Conservation (phyloP, 108 stramenopile genomes). For the Phaeodactylum tricornutum region DNA sequence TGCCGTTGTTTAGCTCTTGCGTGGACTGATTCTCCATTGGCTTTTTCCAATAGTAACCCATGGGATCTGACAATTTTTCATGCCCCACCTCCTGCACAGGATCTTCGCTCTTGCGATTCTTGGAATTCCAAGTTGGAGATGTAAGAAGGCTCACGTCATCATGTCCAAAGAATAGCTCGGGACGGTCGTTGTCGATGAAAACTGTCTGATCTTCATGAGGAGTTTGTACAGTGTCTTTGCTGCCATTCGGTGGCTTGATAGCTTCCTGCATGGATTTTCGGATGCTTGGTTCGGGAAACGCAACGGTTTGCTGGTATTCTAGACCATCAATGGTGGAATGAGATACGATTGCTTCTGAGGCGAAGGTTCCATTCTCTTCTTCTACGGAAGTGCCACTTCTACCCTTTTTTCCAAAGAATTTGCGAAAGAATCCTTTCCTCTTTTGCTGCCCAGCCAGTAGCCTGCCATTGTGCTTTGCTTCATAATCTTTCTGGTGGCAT, state of each 20-base stretch:
- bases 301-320: too few species aligned
- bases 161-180: not conserved
- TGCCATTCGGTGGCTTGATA: not conserved
- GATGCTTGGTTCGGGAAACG: not conserved
- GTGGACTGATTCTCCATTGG: not conserved
- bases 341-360: not conserved
- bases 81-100: not conserved
- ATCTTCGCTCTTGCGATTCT: not conserved
- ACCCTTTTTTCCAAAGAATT: not conserved
- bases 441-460: too few species aligned
- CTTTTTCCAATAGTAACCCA: not conserved
- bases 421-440: constrained; percentile 1
- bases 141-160: constrained; percentile 11
- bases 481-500: too few species aligned
- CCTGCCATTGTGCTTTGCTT: too few species aligned
- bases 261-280: not conserved
- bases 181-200: not conserved
- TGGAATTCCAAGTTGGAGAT: constrained; percentile 2
- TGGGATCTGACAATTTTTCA: not conserved
- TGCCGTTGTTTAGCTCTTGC: not conserved
- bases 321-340: too few species aligned
- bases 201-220: not conserved
- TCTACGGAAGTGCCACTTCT: not conserved
- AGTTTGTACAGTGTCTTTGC: not conserved
- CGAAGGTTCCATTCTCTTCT: not conserved